Percentiles rank a stretch among this genome's conserved stretches.
Conservation (phyloP, 352 stramenopile species). For the Aphanomyces stellatus region DNA sequence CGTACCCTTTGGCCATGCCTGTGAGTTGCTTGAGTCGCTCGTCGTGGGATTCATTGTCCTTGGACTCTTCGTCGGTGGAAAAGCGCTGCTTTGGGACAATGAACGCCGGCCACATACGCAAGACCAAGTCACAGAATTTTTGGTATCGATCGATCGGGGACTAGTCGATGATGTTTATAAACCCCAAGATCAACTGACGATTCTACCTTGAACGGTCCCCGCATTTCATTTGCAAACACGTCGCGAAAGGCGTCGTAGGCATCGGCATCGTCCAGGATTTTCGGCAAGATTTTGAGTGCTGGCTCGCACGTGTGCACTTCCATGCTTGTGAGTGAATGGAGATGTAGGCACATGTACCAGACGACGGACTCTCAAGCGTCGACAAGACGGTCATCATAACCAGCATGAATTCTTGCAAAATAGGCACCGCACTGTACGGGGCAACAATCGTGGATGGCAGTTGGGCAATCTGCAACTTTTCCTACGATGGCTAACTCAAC, state of each 20-base stretch:
- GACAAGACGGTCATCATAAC: constrained; percentile 51
- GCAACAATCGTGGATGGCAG: constrained; percentile 62
- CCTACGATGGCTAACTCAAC: constrained; percentile 23
- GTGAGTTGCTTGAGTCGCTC: constrained; percentile 33
- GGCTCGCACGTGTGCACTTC: constrained; percentile 49
- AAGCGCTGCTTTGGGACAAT: constrained; percentile 21
- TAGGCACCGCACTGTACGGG: constrained; percentile 50
- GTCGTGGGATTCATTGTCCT: constrained; percentile 15
- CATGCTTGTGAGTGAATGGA: neutral
- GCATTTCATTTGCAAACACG: constrained; percentile 48
- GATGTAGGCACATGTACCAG: constrained; percentile 26
- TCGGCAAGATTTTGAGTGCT: constrained; percentile 53
- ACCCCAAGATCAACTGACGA: neutral
- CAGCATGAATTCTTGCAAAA: constrained; percentile 64
- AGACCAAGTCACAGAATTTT: constrained; percentile 58
- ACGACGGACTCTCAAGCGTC: constrained; percentile 27
- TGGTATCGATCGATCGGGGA: constrained; percentile 30
- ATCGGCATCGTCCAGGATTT: constrained; percentile 63
- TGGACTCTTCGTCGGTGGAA: constrained; percentile 15
- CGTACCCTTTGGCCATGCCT: constrained; percentile 45
- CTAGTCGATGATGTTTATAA: constrained; percentile 21
- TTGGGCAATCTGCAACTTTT: constrained; percentile 13
- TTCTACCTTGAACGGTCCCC: constrained; percentile 36
- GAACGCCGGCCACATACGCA: constrained; percentile 73
- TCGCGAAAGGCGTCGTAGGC: constrained; percentile 49